Base-by-base conservation (phyloP, 305 asterid genomes). In the Nicotiana rustica region DNA sequence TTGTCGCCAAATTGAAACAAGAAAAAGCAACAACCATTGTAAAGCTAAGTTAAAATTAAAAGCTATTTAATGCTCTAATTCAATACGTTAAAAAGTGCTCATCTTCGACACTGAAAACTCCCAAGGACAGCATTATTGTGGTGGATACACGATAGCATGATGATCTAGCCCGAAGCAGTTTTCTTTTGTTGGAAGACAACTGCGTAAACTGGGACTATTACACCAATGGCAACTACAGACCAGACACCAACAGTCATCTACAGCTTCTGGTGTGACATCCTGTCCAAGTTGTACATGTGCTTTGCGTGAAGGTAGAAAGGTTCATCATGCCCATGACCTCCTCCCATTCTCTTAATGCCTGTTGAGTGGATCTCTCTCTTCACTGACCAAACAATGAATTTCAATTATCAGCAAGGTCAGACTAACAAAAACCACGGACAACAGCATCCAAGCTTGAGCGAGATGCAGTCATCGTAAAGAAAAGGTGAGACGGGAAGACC, bases 211-310 rank as follows among this genome's bases (percentile, higher is more conserved):
- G 98, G 98, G 81, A 95, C 95, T 21, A 57, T 85, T 60, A 90
- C 93, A 73, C 98, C 99, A 75, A 93, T 90, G 91, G 93, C 91
- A 87, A 92, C 88, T 38, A 95, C 99, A 81, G 98, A 41, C 13
- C 92, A 68, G 65, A 93, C 97, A 35, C 87, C 93, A 41, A 92
- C 89, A 25, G 87, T 75, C 91, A 95, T 85, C 73, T 85, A 91
- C 71, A 90, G 85, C 56, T 82, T 86, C 91, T 92, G 97, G 77
- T 86, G 31, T 71, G 83, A 91, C 98, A 95, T 95, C 91, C 89
- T 87, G 88, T 95, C 97, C 91, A 93, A 84, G 90, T 95, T 95
- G 93, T 93, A 92, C 99, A 95, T 93, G 91, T 92, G 98, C 87
- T 93, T 93, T 10, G 98, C 95, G 6, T 95, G 99, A 82, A 95